Percentiles rank a stretch among this genome's conserved stretches.
Conservation (phyloP, 805 yeast genomes). For the Teunomyces barrocoloradensis region DNA sequence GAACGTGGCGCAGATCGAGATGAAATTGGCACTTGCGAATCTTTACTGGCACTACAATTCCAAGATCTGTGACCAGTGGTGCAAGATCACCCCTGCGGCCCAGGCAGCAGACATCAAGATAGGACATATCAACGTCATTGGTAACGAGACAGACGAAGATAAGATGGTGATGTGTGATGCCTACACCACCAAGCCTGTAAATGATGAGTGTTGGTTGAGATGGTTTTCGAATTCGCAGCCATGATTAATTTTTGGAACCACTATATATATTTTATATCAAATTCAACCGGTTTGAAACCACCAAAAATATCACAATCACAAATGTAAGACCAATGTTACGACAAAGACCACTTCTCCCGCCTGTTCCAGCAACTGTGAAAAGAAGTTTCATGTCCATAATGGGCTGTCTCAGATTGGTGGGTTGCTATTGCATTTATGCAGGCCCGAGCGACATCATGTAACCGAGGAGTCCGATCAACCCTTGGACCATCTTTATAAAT, state of each 20-base stretch:
- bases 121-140: conserved; percentile 7
- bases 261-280: no score
- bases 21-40: conserved; percentile 55
- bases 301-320: no score
- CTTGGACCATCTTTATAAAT: neutral
- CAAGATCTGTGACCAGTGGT: conserved; percentile 43
- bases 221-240: conserved; percentile 22
- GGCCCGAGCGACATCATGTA: neutral
- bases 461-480: conserved; percentile 2
- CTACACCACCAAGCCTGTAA: conserved; percentile 51
- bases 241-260: neutral
- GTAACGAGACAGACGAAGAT: conserved; percentile 38
- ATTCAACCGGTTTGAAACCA: no score
- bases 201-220: conserved; percentile 52
- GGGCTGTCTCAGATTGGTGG: neutral
- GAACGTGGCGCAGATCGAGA: conserved; percentile 64
- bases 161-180: conserved; percentile 57
- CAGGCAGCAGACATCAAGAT: conserved; percentile 16
- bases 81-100: conserved; percentile 22
- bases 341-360: no score
- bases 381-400: neutral
- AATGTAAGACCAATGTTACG: no score
- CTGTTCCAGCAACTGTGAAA: no score
- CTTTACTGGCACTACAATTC: conserved; percentile 50
- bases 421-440: neutral